Evolutionary conservation across 768 basidiomycete species (phyloP).

Genomic region (Tulasnella calospora): DNA sequence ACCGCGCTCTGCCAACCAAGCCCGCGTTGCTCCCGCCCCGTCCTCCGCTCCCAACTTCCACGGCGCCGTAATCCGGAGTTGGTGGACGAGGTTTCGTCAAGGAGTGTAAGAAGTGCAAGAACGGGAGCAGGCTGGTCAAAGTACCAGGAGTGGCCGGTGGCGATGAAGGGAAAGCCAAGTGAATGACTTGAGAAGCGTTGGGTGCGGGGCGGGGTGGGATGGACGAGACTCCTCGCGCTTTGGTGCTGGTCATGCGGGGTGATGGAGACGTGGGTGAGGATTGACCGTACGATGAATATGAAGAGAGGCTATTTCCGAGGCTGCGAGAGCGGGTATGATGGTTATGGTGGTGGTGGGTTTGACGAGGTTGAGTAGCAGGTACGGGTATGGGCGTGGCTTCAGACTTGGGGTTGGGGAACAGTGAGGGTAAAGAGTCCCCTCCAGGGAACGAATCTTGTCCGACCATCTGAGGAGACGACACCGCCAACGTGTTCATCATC

Average conservation of each 20-base stretch:
- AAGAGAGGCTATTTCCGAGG: not conserved
- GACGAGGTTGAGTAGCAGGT: not conserved
- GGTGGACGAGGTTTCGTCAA: conserved; percentile 23
- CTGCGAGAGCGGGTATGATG: not conserved
- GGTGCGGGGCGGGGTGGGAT: conserved; percentile 29
- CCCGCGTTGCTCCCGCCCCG: not conserved
- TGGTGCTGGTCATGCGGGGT: not conserved
- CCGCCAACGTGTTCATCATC: conserved; percentile 3
- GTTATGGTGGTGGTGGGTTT: conserved; percentile 3
- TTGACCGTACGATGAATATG: not conserved
- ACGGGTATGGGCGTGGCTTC: conserved; percentile 2
- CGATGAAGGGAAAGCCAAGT: conserved; percentile 49
- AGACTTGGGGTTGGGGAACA: conserved; percentile 5
- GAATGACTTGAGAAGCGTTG: conserved; percentile 29
- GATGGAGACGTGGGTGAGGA: not conserved
- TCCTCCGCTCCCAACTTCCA: not conserved
- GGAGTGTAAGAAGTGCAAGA: conserved; percentile 60
- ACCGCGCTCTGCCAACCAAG: not conserved
- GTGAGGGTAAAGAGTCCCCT: not conserved
- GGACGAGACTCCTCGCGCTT: not conserved
- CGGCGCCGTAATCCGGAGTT: not conserved
- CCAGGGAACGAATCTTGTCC: not conserved
- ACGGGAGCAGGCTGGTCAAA: conserved; percentile 55
- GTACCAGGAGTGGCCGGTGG: conserved; percentile 51
- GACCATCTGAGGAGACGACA: conserved; percentile 8